Evolutionary conservation across 1,284 basidiomycete species (phyloP).

Genomic region (Ceratobasidium sp.): DNA sequence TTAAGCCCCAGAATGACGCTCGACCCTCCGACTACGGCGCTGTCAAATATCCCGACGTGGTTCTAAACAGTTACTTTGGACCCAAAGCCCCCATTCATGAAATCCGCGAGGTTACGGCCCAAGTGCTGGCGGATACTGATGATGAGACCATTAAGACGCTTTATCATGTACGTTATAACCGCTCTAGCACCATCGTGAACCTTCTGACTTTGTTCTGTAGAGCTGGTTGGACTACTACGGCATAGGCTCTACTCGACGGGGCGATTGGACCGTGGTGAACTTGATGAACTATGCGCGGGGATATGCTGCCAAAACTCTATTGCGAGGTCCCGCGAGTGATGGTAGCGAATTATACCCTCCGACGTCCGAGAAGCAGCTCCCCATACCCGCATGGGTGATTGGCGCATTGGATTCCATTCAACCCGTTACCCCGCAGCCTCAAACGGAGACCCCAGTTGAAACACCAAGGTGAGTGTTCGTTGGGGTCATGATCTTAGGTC

Average conservation of each 20-base stretch:
- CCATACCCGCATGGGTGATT: conserved; percentile 8
- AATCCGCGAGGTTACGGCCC: background rate
- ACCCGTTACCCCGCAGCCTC: background rate
- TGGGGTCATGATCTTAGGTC: too few relatives aligned
- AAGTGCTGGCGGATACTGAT: background rate
- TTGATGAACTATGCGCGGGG: conserved; percentile 7
- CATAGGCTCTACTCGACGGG: background rate
- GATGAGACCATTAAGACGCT: background rate
- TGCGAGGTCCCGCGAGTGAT: conserved; percentile 14
- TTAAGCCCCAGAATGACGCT: background rate
- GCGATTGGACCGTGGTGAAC: background rate
- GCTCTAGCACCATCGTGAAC: background rate
- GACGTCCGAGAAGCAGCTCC: background rate
- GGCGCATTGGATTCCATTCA: background rate
- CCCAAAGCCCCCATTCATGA: background rate
- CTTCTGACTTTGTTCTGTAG: background rate
- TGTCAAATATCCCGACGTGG: background rate
- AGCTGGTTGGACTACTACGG: conserved; percentile 24
- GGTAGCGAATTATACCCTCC: conserved; percentile 7
- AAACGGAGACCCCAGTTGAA: background rate
- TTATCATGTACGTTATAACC: background rate
- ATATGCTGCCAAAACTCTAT: conserved; percentile 3
- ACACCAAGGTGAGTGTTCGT: background rate
- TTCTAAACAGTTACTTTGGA: conserved; percentile 13
- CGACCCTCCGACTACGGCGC: conserved; percentile 1